Evolutionary conservation across 1,284 basidiomycete species (phyloP).

Genomic region (Tremellales sp.): DNA sequence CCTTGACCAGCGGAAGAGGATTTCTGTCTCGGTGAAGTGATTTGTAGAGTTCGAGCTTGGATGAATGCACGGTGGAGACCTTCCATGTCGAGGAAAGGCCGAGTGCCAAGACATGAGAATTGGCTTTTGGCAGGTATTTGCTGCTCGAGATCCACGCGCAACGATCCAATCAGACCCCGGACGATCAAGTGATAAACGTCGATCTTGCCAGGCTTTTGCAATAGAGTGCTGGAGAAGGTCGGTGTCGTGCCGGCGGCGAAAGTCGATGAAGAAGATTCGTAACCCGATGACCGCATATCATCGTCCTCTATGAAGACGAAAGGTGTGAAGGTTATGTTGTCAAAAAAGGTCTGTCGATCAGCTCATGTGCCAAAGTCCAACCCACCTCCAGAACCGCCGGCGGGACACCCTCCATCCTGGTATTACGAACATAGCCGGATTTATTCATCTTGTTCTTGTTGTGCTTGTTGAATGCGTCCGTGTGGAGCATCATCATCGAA

Average conservation of each 20-base stretch:
- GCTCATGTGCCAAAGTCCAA: background rate
- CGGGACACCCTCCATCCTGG: slow-evolving; percentile 76
- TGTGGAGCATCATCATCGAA: slow-evolving; percentile 98
- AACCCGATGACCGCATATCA: slow-evolving; percentile 55
- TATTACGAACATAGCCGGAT: slow-evolving; percentile 86
- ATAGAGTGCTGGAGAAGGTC: slow-evolving; percentile 11
- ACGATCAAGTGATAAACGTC: slow-evolving; percentile 91
- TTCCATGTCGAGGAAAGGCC: slow-evolving; percentile 64
- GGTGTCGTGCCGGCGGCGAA: slow-evolving; percentile 10
- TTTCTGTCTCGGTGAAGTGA: slow-evolving; percentile 10
- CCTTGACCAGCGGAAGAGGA: slow-evolving; percentile 14
- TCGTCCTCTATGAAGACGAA: slow-evolving; percentile 96
- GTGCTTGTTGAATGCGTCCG: slow-evolving; percentile 95
- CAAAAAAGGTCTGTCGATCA: slow-evolving; percentile 76
- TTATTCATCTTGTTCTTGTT: slow-evolving; percentile 98
- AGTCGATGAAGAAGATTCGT: slow-evolving; percentile 53
- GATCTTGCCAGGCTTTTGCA: slow-evolving; percentile 62
- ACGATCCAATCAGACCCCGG: slow-evolving; percentile 65
- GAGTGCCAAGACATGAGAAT: slow-evolving; percentile 70
- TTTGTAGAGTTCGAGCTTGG: slow-evolving; percentile 61
- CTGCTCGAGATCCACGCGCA: slow-evolving; percentile 69
- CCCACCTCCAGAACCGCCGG: slow-evolving; percentile 78
- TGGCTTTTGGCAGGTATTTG: slow-evolving; percentile 66
- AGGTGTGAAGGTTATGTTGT: slow-evolving; percentile 90
- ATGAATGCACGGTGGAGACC: slow-evolving; percentile 67